Evolutionary conservation across 2,329 filamentous ascomycete species (phyloP).

Genomic region (Neopestalotiopsis rosae): DNA sequence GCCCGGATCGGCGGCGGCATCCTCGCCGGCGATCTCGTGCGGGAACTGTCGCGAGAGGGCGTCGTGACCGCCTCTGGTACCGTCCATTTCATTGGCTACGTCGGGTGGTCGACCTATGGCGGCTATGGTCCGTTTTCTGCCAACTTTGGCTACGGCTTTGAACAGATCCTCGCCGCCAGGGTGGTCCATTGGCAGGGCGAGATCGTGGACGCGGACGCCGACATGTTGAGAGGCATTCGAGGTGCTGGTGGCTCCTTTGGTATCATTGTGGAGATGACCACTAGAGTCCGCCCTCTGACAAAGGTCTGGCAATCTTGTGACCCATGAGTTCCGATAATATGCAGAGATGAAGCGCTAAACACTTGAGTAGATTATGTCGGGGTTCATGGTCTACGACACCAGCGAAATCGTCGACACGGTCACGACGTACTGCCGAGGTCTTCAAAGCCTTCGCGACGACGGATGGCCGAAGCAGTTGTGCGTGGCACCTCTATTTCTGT

Average conservation of each 20-base stretch:
- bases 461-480: not conserved
- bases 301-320: slow-evolving; percentile 25
- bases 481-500: not conserved
- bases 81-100: slow-evolving; percentile 36
- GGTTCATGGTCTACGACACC: not conserved
- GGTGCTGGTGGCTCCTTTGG: slow-evolving; percentile 46
- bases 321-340: not conserved
- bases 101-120: slow-evolving; percentile 40
- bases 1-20: slow-evolving; percentile 9
- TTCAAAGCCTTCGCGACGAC: not conserved
- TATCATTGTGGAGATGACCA: slow-evolving; percentile 44
- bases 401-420: not conserved
- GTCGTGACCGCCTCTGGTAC: slow-evolving; percentile 19
- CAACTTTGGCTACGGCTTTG: slow-evolving; percentile 40
- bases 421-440: not conserved
- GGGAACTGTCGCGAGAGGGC: not conserved
- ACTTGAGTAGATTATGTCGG: not conserved
- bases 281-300: slow-evolving; percentile 43
- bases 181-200: slow-evolving; percentile 43
- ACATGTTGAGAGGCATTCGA: slow-evolving; percentile 42
- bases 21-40: not conserved
- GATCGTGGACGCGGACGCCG: slow-evolving; percentile 42
- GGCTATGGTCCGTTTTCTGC: slow-evolving; percentile 39
- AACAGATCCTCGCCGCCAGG: slow-evolving; percentile 43
- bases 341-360: not conserved